These are phyloP conservation scores for Pseudogymnoascus destructans DNA, from an alignment of 2,329 filamentous ascomycete genomes.

Conservation along the genomic window DNA sequence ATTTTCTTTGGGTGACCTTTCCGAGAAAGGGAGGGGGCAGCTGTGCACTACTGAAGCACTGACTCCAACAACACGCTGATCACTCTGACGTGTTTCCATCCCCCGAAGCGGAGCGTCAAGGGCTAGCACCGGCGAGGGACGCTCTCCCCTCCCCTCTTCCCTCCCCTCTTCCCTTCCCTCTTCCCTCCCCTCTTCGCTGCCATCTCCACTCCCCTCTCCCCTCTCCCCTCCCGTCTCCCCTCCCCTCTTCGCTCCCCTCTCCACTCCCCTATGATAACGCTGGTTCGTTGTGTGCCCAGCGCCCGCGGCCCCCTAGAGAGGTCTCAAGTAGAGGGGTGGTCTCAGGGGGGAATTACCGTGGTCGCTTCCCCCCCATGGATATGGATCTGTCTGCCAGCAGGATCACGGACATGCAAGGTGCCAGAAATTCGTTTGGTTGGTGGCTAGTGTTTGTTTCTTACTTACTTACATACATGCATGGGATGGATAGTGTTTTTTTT, in stretches of 20 bases:
- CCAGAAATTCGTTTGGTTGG: not conserved
- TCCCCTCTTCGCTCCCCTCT: not conserved
- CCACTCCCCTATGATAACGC: slow-evolving; percentile 1
- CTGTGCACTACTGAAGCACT: not conserved
- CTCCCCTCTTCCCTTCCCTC: too few relatives aligned
- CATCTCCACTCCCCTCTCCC: not conserved
- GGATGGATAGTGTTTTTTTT: not conserved
- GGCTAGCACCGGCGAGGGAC: too few relatives aligned
- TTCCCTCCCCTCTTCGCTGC: too few relatives aligned
- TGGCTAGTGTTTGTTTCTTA: not conserved
- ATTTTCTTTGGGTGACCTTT: not conserved
- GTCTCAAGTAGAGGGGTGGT: not conserved
- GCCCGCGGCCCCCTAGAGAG: not conserved
- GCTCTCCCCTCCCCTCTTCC: too few relatives aligned
- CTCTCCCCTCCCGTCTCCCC: not conserved
- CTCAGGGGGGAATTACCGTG: not conserved
- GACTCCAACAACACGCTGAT: slow-evolving; percentile 6
- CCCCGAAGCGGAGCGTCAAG: too few relatives aligned
- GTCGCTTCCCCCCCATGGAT: not conserved
- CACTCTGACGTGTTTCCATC: too few relatives aligned
- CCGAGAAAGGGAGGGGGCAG: not conserved
- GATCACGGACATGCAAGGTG: not conserved
- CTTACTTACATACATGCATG: not conserved
- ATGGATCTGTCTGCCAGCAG: not conserved
- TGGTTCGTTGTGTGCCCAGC: not conserved